A percentile compares a stretch with the other conserved stretches of the same genome.
phyloP scores from a whole-genome alignment of 768 basidiomycete genomes.

The Trametes cinnabarina region DNA sequence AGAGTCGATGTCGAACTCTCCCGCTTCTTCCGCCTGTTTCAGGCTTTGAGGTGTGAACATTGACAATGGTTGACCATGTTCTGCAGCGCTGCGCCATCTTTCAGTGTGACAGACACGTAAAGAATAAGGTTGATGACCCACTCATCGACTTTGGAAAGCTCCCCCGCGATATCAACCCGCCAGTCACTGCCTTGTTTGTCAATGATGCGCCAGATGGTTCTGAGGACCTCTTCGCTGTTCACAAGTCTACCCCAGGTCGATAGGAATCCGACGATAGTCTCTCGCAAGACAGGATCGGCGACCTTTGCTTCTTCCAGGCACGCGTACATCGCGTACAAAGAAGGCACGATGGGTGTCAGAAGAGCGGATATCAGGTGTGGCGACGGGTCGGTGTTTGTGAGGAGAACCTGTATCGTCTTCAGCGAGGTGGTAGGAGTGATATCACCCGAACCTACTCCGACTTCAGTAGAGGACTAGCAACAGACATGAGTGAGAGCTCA shows the following conservation, averaged over 20 bases:
- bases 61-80: conserved; percentile 31
- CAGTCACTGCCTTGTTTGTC: conserved; percentile 50
- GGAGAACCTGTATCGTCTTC: conserved; percentile 50
- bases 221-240: conserved; percentile 47
- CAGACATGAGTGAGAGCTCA: neutral
- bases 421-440: conserved; percentile 43
- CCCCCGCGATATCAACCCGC: conserved; percentile 55
- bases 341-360: conserved; percentile 64
- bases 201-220: conserved; percentile 60
- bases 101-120: neutral
- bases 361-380: conserved; percentile 61
- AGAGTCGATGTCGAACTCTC: conserved; percentile 47
- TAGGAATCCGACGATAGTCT: conserved; percentile 58
- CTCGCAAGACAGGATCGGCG: conserved; percentile 62
- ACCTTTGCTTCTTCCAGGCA: conserved; percentile 54
- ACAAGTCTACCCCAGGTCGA: conserved; percentile 76
- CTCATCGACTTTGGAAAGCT: conserved; percentile 43
- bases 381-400: conserved; percentile 79
- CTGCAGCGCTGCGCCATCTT: conserved; percentile 13
- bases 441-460: neutral
- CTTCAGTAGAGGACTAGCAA: neutral
- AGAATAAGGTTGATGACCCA: conserved; percentile 32
- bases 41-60: conserved; percentile 55
- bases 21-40: conserved; percentile 37
- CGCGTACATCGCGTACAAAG: conserved; percentile 62